Percentiles rank a stretch among this genome's conserved stretches.
These are phyloP conservation scores for Pyrenophora teres DNA, from an alignment of 2,329 filamentous ascomycete species.

Conservation along the genomic window DNA sequence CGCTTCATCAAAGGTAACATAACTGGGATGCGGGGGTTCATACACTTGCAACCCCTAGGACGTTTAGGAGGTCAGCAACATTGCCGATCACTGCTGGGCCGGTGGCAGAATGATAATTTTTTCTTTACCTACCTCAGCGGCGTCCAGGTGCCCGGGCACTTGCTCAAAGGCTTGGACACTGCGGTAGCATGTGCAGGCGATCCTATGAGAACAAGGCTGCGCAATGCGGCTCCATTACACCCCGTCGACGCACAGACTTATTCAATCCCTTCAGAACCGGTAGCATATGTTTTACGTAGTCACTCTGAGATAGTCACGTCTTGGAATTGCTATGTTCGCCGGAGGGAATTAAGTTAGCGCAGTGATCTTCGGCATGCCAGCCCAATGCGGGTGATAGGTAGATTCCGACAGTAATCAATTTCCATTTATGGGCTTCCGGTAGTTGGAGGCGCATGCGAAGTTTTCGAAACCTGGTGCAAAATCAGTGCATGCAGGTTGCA, in stretches of 20 bases:
- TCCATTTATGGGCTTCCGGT: slow-evolving; percentile 8
- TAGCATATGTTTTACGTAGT: slow-evolving; percentile 5
- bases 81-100: slow-evolving; percentile 24
- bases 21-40: slow-evolving; percentile 21
- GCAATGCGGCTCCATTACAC: slow-evolving; percentile 12
- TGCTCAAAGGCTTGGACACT: slow-evolving; percentile 18
- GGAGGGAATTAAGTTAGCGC: slow-evolving; percentile 9
- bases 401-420: slow-evolving; percentile 13
- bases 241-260: slow-evolving; percentile 3
- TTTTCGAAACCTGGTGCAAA: slow-evolving; percentile 15
- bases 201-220: slow-evolving; percentile 12
- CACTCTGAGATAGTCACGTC: neutral
- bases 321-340: slow-evolving; percentile 15
- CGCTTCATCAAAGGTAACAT: slow-evolving; percentile 29
- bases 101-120: slow-evolving; percentile 23
- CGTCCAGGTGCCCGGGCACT: slow-evolving; percentile 18
- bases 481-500: slow-evolving; percentile 14
- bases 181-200: slow-evolving; percentile 9
- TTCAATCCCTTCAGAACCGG: neutral
- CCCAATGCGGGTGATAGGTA: slow-evolving; percentile 13
- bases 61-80: slow-evolving; percentile 15
- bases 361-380: slow-evolving; percentile 14
- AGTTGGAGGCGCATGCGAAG: slow-evolving; percentile 12
- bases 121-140: slow-evolving; percentile 26
- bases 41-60: slow-evolving; percentile 18